Evolutionary conservation across 495 filamentous ascomycete species (phyloP), one percentile per base, ranked within the genome.

Genomic region (Lindgomyces ingoldianus): DNA sequence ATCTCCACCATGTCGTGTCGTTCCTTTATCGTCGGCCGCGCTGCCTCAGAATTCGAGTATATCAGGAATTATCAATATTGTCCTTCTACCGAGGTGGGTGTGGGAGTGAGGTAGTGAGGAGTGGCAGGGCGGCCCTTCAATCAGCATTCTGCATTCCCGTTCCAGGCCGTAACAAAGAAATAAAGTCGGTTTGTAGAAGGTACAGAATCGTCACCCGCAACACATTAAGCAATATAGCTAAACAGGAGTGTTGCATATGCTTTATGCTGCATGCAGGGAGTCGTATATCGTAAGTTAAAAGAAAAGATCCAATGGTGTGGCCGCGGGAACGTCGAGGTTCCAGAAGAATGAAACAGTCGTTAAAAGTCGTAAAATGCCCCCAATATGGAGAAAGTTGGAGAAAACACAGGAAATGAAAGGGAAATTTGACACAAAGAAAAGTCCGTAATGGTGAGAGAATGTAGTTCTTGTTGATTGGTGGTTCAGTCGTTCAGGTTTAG

Each of bases 161-260:
- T 57, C 53, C 62, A 64, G 62, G 62, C 57, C 62, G 58, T 70
- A 24, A 57, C 49, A 60, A 70, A 62, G 52, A 65, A 55, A 65
- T 50, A 41, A 64, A 60, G 39, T 48, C 29, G 33, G 50, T 25
- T 61, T 16, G 57, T 70, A 70, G 67, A 70, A 65, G 65, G 52
- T 70, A 70, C 67, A 70, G 58, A 65, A 65, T 70, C 67, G 58
- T 70, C 62, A 65, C 67, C 67, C 62, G 62, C 67, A 60, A 65
- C 54, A 60, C 59, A 67, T 46, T 57, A 59, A 52, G 61, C 60
- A 55, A 45, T 42, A 47, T 47, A 48, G 49, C 55, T 55, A 25
- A 42, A 53, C 49, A 36, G n/a, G 44, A 41, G 47, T 63, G 51
- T 47, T 19, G 65, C 65, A 55, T 39, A 64, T 69, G 66, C 61